These are phyloP conservation scores for Gardenia jasminoides DNA, from an alignment of 257 asterid species.

Conservation along the genomic window DNA sequence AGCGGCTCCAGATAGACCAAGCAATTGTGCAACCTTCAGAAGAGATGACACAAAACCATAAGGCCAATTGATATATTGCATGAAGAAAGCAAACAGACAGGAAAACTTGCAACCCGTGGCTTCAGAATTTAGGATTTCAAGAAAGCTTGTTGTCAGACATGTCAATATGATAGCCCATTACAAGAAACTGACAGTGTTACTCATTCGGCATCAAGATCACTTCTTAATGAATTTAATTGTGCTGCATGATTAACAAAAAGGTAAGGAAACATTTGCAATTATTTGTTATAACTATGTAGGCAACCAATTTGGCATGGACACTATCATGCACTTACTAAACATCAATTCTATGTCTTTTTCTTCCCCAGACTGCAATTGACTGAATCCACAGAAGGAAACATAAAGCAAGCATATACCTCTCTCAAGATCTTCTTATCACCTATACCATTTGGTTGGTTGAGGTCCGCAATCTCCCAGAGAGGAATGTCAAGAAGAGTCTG, in stretches of 20 bases:
- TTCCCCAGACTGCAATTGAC: neutral
- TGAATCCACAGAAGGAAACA: neutral
- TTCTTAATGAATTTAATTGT: no score
- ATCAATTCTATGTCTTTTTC: neutral
- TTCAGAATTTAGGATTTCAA: neutral
- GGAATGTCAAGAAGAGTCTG: conserved; percentile 75
- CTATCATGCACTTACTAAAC: neutral
- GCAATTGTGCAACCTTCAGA: conserved; percentile 74
- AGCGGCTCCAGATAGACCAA: conserved; percentile 78
- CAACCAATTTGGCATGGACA: neutral
- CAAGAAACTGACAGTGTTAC: no score
- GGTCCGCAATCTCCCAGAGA: conserved; percentile 92
- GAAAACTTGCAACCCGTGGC: neutral
- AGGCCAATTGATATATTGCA: neutral
- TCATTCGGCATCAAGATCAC: no score
- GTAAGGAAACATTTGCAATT: no score
- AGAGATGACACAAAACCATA: neutral
- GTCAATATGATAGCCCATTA: no score
- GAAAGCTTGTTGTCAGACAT: no score
- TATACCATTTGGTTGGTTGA: conserved; percentile 77
- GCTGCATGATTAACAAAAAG: no score
- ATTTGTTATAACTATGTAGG: neutral
- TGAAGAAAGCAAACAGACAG: neutral
- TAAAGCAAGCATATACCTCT: conserved; percentile 51
- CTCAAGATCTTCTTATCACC: conserved; percentile 91